Base-by-base conservation (phyloP, 2,329 filamentous ascomycete species). In the Trichophyton simii region DNA sequence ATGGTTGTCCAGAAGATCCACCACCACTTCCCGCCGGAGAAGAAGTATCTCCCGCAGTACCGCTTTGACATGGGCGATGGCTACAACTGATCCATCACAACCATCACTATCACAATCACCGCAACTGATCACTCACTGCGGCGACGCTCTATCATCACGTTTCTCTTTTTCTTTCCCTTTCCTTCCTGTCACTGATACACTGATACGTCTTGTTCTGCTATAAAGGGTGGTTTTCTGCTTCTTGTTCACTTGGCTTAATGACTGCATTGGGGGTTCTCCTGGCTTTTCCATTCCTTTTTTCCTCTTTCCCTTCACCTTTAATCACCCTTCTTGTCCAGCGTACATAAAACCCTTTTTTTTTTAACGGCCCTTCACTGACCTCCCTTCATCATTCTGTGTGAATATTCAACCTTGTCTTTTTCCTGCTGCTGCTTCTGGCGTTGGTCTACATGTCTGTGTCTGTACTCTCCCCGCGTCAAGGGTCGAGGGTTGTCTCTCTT, bases 11-110 rank as follows among this genome's bases (percentile, higher is more conserved):
- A 69, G 54, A 69, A 69, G 57, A 69, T 67, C 55, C 72, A 73
- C 63, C 67, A 72, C 48, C 72, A 73, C 64, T 62, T 69, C 25
- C 71, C 71, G 9, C 68, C 70, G 11, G 65, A 67, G 28, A 69
- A 70, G 62, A 70, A 67, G 52, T 64, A 65, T 22, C 57, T 69
- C 20, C 68, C 67, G 3, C 65, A 67, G 50, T 67, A 68, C 65
- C 64, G 65, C 11, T 68, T 71, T 61, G 67, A 68, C 48, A 69
- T 69, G 66, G 68, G 68, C 9, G 65, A 69, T 61, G 67, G 68
- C 22, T 68, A 66, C 9, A 38, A 38, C 60, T 63, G 59, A 57
- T 62, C 41, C 38, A 4, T 28, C 3, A 28, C 5, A 28, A 28
- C 3, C 25, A 28, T 5, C 6, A 1, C 28, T 7, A 31, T 6